A percentile compares a stretch with the other conserved stretches of the same genome.
Evolutionary conservation across 495 filamentous ascomycete genomes (phyloP).

Genomic region (Penicillium ucsense): DNA sequence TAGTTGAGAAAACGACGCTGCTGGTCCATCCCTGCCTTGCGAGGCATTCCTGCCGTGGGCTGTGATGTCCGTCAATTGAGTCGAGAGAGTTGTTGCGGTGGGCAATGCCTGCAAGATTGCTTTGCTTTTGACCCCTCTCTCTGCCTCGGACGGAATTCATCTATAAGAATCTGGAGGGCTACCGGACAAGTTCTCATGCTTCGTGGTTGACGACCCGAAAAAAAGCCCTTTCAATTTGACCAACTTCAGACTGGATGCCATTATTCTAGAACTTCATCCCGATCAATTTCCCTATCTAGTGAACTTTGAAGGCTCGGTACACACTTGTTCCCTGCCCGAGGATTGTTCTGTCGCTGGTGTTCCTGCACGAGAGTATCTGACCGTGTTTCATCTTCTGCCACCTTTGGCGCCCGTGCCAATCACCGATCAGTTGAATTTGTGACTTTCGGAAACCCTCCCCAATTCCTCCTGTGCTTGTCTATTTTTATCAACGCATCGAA

Average conservation of each 20-base stretch:
- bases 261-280: not conserved
- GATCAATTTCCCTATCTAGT: no score
- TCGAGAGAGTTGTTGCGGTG: constrained; percentile 4
- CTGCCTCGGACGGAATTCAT: constrained; percentile 7
- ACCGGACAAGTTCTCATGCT: not conserved
- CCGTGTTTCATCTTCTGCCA: constrained; percentile 23
- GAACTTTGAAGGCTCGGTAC: not conserved
- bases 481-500: constrained; percentile 2
- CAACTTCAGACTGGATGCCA: not conserved
- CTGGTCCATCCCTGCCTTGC: constrained; percentile 28
- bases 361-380: constrained; percentile 6
- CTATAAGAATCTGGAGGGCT: constrained; percentile 5
- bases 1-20: constrained; percentile 22
- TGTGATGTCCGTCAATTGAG: constrained; percentile 20
- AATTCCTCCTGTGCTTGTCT: not conserved
- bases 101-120: constrained; percentile 12
- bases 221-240: not conserved
- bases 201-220: not conserved
- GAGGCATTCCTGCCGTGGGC: constrained; percentile 24
- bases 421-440: constrained; percentile 1
- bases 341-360: not conserved
- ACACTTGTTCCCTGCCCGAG: not conserved
- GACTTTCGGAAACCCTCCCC: not conserved
- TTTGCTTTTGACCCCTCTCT: constrained; percentile 6
- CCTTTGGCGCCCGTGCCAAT: constrained; percentile 10